Evolutionary conservation across 805 yeast species (phyloP).

Genomic region (Barnettozyma pratensis): DNA sequence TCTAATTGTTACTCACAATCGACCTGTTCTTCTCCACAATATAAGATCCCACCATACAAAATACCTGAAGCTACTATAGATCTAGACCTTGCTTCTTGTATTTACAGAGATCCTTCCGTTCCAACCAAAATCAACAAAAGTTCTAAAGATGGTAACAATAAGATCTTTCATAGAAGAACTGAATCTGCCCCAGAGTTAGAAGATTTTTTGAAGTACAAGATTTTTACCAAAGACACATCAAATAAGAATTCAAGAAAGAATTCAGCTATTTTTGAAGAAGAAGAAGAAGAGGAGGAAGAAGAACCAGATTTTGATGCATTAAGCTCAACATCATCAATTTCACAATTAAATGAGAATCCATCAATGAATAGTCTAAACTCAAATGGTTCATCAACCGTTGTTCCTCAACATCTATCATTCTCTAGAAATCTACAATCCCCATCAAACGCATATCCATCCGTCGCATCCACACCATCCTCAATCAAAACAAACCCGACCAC

Average conservation of each 20-base stretch:
- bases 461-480: constrained; percentile 27
- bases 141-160: constrained; percentile 17
- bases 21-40: neutral
- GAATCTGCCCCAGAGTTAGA: constrained; percentile 54
- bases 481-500: constrained; percentile 12
- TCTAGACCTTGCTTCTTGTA: constrained; percentile 46
- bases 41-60: constrained; percentile 16
- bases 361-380: constrained; percentile 19
- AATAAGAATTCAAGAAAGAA: constrained; percentile 18
- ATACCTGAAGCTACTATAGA: constrained; percentile 54
- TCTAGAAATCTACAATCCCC: constrained; percentile 9
- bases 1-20: neutral
- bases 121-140: constrained; percentile 3
- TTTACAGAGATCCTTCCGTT: constrained; percentile 26
- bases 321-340: constrained; percentile 15
- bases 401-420: constrained; percentile 5
- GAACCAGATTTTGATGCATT: constrained; percentile 11
- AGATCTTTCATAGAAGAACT: constrained; percentile 41
- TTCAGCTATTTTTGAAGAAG: constrained; percentile 30
- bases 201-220: constrained; percentile 24
- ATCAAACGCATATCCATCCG: constrained; percentile 8
- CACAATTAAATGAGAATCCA: constrained; percentile 15
- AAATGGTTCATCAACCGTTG: neutral
- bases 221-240: constrained; percentile 6
- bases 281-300: constrained; percentile 23